Percentiles rank a stretch among this genome's conserved stretches.
Evolutionary conservation across 768 basidiomycete genomes (phyloP).

Genomic region (Exsudoporus frostii): DNA sequence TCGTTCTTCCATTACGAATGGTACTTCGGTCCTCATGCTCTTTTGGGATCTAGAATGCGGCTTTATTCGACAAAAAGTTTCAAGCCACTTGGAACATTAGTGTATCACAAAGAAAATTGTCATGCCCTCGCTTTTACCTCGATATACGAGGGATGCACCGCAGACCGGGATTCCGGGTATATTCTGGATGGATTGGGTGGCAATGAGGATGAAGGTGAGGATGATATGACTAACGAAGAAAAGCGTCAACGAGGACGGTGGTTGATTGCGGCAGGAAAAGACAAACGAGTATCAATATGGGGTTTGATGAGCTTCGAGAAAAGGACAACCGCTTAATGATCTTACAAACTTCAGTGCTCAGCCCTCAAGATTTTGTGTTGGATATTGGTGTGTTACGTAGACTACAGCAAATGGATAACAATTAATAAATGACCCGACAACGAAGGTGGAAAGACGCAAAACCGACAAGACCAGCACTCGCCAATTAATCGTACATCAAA

Average conservation of each 20-base stretch:
- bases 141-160: slow-evolving; percentile 3
- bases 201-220: slow-evolving; percentile 44
- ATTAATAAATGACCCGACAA: slow-evolving; percentile 9
- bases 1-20: neutral
- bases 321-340: neutral
- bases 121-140: slow-evolving; percentile 73
- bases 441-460: neutral
- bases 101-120: slow-evolving; percentile 76
- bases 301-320: slow-evolving; percentile 44
- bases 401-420: slow-evolving; percentile 20
- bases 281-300: slow-evolving; percentile 73
- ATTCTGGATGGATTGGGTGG: slow-evolving; percentile 15
- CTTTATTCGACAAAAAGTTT: slow-evolving; percentile 78
- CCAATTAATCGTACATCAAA: slow-evolving; percentile 8
- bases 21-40: neutral
- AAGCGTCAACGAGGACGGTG: slow-evolving; percentile 50
- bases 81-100: slow-evolving; percentile 80
- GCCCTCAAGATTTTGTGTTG: neutral
- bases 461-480: neutral
- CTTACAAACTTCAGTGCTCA: neutral
- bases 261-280: slow-evolving; percentile 65
- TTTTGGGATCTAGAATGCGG: slow-evolving; percentile 52
- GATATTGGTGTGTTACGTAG: slow-evolving; percentile 6
- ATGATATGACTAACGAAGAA: slow-evolving; percentile 45
- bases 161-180: neutral